Evolutionary conservation across 2,329 filamentous ascomycete genomes (phyloP), one percentile per base, ranked within the genome.

Genomic region (Neofusicoccum laricinum): DNA sequence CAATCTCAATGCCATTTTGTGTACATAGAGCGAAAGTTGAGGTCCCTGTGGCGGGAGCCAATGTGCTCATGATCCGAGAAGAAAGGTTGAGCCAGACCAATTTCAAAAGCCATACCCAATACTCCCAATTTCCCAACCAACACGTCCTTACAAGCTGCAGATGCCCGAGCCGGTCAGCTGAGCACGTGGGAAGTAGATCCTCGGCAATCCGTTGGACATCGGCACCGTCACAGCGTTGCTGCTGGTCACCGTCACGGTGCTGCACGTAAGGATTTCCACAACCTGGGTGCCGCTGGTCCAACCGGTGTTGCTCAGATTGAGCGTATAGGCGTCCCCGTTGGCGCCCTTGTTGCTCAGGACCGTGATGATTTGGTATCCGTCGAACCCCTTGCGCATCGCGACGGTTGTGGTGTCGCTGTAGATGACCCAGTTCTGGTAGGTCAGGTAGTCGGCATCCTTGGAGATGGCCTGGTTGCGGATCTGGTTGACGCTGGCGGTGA

Each of bases 301-400:
- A 11, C 72, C 74, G 21, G 74, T 74, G 45, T 69, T 71, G 5
- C 69, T 65, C 15, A 82, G 65, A 19, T 66, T 69, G 21, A 77
- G 67, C 2, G 68, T 71, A 65, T 75, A 78, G 3, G 68, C 51
- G n/a, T 62, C 63, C 34, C 74, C 71, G 4, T 66, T 65, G 1
- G 70, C 67, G 2, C 80, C 79, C 43, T 76, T 76, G 59, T 80
- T 82, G 21, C 55, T 81, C 11, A 82, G 68, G 4, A 83, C 71
- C 63, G 80, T 78, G 40, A 84, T 74, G 15, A 84, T 71, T 10
- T 77, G 76, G 4, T 75, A 70, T 6, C 76, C 65, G 55, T 78
- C 77, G 43, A 73, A 71, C 3, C 79, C 81, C 65, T 81, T 80
- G 17, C 80, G 77, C 71, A 83, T 78, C 2, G 77, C 81, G 12